Evolutionary conservation across 129 eudicot genomes (phyloP).

Genomic region (Heracleum sosnowskyi): DNA sequence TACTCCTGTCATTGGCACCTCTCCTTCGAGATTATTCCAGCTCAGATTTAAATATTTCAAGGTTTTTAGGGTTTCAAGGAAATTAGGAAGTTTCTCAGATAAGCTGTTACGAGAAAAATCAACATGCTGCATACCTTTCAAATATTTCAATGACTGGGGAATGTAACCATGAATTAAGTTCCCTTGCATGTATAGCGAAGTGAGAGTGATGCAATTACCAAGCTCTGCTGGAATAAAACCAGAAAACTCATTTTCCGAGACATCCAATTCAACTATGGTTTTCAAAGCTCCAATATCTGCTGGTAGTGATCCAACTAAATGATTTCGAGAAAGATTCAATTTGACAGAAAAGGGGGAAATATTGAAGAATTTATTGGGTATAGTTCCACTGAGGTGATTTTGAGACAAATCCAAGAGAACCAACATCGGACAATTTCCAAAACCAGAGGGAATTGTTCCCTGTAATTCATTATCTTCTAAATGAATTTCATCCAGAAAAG

Average conservation of each 20-base stretch:
- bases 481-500: not conserved
- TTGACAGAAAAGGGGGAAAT: not conserved
- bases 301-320: slow-evolving; percentile 6
- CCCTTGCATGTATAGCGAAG: not conserved
- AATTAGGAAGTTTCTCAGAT: not conserved
- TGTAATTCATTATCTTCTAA: not conserved
- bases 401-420: slow-evolving; percentile 2
- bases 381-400: slow-evolving; percentile 5
- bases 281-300: not conserved
- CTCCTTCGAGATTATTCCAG: slow-evolving; percentile 6
- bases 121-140: not conserved
- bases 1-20: not conserved
- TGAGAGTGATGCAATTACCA: not conserved
- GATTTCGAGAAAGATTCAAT: slow-evolving; percentile 6
- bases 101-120: slow-evolving; percentile 8
- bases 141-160: not conserved
- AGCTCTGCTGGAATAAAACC: not conserved
- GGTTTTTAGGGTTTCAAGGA: not conserved
- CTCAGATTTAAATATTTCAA: not conserved
- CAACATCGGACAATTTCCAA: slow-evolving; percentile 3
- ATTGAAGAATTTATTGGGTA: not conserved
- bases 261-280: not conserved
- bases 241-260: slow-evolving; percentile 10
- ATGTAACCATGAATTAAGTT: not conserved
- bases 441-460: slow-evolving; percentile 6